A percentile compares a stretch with the other conserved stretches of the same genome.
phyloP scores from a whole-genome alignment of 2,329 filamentous ascomycete genomes.

The Microthyrium microscopicum region DNA sequence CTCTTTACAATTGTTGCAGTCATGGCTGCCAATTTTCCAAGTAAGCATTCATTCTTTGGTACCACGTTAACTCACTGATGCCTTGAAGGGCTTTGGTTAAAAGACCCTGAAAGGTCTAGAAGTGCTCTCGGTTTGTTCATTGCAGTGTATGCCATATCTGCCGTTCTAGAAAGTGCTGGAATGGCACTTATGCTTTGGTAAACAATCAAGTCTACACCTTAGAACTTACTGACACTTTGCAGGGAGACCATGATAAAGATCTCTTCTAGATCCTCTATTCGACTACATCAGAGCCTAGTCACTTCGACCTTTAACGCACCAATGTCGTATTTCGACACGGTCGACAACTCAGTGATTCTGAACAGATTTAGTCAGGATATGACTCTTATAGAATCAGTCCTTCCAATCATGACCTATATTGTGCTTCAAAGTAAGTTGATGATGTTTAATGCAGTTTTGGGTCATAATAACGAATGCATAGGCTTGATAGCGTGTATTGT shows the following conservation, averaged over 20 bases:
- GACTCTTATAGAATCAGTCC: constrained; percentile 1
- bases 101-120: not conserved
- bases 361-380: constrained; percentile 8
- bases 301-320: constrained; percentile 3
- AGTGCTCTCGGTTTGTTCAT: constrained; percentile 1
- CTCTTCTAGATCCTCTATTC: not conserved
- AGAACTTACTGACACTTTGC: not conserved
- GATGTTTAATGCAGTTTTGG: too few relatives aligned
- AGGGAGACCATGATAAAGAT: not conserved
- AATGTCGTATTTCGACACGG: not conserved
- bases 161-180: not conserved
- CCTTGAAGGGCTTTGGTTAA: constrained; percentile 1
- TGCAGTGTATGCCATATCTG: not conserved
- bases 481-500: constrained; percentile 18
- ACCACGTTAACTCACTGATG: not conserved
- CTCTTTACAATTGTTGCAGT: not conserved
- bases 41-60: not conserved
- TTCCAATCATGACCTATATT: not conserved
- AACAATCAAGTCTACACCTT: not conserved
- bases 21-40: not conserved
- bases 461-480: too few relatives aligned
- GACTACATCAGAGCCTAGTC: constrained; percentile 1
- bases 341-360: constrained; percentile 1
- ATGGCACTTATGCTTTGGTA: not conserved
- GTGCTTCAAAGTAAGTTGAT: not conserved